phyloP scores from a whole-genome alignment of 2,329 filamentous ascomycete species.

The Pseudofabraea citricarpa region DNA sequence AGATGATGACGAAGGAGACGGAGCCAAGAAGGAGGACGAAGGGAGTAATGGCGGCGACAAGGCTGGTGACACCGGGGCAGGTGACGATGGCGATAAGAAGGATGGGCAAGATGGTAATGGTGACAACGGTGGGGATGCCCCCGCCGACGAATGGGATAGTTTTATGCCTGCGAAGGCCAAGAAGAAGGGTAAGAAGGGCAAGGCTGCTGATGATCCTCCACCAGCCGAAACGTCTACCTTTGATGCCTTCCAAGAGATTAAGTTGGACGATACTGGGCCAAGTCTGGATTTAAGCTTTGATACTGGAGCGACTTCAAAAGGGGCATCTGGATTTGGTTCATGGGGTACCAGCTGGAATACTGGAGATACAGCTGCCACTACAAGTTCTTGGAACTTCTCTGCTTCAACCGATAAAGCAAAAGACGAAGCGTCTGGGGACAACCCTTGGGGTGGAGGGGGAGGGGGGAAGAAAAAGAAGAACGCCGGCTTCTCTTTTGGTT shows the following conservation, averaged over 20 bases:
- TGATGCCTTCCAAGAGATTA: constrained; percentile 65
- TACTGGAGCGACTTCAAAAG: constrained; percentile 35
- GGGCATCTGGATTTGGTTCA: constrained; percentile 41
- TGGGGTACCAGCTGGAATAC: constrained; percentile 59
- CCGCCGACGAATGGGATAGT: constrained; percentile 47
- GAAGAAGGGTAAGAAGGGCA: constrained; percentile 56
- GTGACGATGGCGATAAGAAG: constrained; percentile 25
- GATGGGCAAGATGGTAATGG: constrained; percentile 32
- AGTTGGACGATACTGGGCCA: constrained; percentile 55
- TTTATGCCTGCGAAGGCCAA: constrained; percentile 43
- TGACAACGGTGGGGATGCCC: constrained; percentile 34
- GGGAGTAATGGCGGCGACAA: constrained; percentile 30
- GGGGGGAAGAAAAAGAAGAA: constrained; percentile 49
- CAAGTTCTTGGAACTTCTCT: constrained; percentile 38
- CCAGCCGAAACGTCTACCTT: constrained; percentile 32
- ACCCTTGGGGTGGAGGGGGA: constrained; percentile 44
- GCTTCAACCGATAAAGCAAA: constrained; percentile 36
- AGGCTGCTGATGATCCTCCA: constrained; percentile 33
- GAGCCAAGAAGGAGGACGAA: constrained; percentile 37
- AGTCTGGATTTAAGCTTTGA: constrained; percentile 53
- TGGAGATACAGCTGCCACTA: constrained; percentile 29
- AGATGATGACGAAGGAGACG: constrained; percentile 42
- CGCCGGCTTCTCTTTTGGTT: constrained; percentile 41
- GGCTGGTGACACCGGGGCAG: constrained; percentile 31
- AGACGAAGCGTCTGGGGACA: constrained; percentile 37